Percentiles rank a stretch among this genome's conserved stretches.
Conservation (phyloP, 75 land plant species). For the Larix kaempferi region DNA sequence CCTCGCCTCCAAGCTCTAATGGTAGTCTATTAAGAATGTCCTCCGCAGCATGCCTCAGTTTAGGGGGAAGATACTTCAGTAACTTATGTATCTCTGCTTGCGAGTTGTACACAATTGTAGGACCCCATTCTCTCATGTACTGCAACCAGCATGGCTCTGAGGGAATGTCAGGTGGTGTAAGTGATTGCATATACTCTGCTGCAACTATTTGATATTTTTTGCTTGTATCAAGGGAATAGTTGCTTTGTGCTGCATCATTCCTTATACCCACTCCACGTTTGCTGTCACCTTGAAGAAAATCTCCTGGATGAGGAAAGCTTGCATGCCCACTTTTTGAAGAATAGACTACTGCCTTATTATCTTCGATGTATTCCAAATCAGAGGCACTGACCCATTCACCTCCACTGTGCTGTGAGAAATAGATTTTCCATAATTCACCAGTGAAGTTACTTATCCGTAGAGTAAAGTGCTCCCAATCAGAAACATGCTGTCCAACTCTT, state of each 20-base stretch:
- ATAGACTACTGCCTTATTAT: constrained; percentile 64
- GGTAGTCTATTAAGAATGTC: constrained; percentile 55
- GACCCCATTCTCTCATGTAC: constrained; percentile 96
- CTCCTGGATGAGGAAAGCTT: constrained; percentile 69
- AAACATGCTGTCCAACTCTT: constrained; percentile 76
- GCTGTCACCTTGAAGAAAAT: constrained; percentile 68
- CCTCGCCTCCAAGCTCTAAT: constrained; percentile 70
- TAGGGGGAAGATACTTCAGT: constrained; percentile 38
- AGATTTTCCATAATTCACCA: constrained; percentile 61
- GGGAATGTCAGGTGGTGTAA: constrained; percentile 30
- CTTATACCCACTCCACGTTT: constrained; percentile 77
- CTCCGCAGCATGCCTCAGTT: constrained; percentile 41
- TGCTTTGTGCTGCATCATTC: constrained; percentile 67
- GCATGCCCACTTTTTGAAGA: constrained; percentile 84
- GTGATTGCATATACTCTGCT: constrained; percentile 61
- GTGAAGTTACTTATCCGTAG: constrained; percentile 75
- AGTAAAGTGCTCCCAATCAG: constrained; percentile 92
- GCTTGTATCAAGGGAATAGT: constrained; percentile 52
- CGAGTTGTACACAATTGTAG: constrained; percentile 67
- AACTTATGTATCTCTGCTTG: constrained; percentile 60
- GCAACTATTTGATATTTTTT: constrained; percentile 60
- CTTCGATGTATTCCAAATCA: constrained; percentile 55
- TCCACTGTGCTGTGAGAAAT: constrained; percentile 82
- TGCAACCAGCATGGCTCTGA: constrained; percentile 82
- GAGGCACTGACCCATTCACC: constrained; percentile 68